A percentile compares a stretch with the other conserved stretches of the same genome.
Conservation (phyloP, 495 filamentous ascomycete species). For the Xylaria castorea region DNA sequence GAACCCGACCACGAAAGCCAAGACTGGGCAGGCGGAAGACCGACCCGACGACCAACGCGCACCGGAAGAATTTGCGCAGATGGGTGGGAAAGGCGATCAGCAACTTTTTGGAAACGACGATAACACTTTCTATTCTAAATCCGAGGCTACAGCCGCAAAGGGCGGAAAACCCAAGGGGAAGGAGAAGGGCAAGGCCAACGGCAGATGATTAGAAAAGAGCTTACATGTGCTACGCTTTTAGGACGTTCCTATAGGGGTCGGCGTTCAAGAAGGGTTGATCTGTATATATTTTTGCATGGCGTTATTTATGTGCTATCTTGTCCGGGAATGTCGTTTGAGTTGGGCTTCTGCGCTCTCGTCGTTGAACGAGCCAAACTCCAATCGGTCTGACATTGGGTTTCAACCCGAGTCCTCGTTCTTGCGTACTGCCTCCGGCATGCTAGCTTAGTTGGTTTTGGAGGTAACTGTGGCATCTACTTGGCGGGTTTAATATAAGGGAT, state of each 20-base stretch:
- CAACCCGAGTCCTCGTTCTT: background rate
- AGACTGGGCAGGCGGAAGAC: conserved; percentile 54
- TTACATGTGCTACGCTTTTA: background rate
- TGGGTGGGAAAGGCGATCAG: conserved; percentile 86
- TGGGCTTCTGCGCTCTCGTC: background rate
- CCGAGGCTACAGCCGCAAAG: conserved; percentile 44
- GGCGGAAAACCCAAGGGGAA: conserved; percentile 40
- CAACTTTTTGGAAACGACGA: conserved; percentile 71
- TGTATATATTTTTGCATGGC: conserved; percentile 22
- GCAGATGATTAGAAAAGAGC: conserved; percentile 8
- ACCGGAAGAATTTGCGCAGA: conserved; percentile 75
- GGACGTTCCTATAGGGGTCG: background rate
- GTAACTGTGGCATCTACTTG: background rate
- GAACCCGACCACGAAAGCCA: conserved; percentile 58
- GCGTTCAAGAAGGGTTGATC: conserved; percentile 1
- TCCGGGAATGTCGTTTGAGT: background rate
- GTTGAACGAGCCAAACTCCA: background rate
- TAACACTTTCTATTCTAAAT: conserved; percentile 53
- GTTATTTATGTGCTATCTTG: background rate
- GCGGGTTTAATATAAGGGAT: conserved; percentile 7
- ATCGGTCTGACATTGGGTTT: background rate
- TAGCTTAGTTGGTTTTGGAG: background rate
- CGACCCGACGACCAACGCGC: conserved; percentile 68
- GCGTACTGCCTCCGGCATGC: background rate
- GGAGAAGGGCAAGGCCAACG: conserved; percentile 28